Base-by-base conservation (phyloP, 139 green algal species). In the Asterochloris erici region DNA sequence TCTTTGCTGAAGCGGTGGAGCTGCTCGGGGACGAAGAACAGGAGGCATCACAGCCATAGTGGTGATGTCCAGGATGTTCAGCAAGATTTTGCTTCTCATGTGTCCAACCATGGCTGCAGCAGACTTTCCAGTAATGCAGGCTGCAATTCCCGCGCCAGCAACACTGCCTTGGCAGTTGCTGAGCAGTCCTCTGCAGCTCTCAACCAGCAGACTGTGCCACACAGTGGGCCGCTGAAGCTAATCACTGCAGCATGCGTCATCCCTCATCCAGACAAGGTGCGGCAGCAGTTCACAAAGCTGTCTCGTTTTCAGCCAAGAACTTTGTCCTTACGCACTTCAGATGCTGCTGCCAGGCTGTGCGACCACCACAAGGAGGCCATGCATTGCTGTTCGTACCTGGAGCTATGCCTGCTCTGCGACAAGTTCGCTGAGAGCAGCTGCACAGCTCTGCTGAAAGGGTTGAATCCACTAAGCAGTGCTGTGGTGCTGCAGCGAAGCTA, bases 241-340 rank as follows among this genome's bases (percentile, higher is more conserved):
- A 73, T 82, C n/a, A 85, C 76, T 47, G 82, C 85, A 14, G 88
- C 82, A 21, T 84, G 82, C 12, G 91, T 89, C 62, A 82, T 97
- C 1, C 94, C 94, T 16, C 94, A 97, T 80, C 92, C 92, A 10
- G 93, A 94, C 15, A 97, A 97, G 88, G 87, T 89, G 24, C 38
- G 14, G 27, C 24, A 63, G 15, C 26, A 47, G 14, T 77, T 61
- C 70, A 69, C 12, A 6, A 68, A 12, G 24, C 38, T 47, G 2
- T 61, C 12, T 11, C n/a, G 0, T 38, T 61, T 21, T 10, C 68
- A 47, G 17, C 19, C 14, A 15, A 13, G 16, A 71, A 71, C 66
- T 26, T 21, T 21, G 66, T 71, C 19, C 17, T 9, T 26, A 9
- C 19, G 17, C 66, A 19, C 21, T 24, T 21, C 26, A 77, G 27